Evolutionary conservation across 805 yeast genomes (phyloP).

Genomic region (Wickerhamomyces rabaulensis): DNA sequence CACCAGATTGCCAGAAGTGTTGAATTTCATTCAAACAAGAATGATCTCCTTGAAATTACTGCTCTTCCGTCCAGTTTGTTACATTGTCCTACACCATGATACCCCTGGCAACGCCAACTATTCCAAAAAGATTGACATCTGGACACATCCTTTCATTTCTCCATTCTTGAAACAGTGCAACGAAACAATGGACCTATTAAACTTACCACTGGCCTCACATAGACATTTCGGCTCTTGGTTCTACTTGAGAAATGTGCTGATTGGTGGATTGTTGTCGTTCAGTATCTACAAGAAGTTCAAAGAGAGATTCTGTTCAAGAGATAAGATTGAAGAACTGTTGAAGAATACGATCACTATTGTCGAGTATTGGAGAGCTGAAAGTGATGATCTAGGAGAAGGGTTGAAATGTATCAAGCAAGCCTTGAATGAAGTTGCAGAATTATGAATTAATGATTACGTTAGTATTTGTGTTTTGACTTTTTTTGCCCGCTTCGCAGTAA

Average conservation of each 20-base stretch:
- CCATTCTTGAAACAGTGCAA: slow-evolving; percentile 13
- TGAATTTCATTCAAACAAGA: slow-evolving; percentile 18
- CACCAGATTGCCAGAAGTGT: slow-evolving; percentile 16
- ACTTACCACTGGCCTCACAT: slow-evolving; percentile 19
- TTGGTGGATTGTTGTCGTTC: slow-evolving; percentile 5
- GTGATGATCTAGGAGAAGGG: slow-evolving; percentile 13
- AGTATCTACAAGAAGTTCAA: slow-evolving; percentile 11
- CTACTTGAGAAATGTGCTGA: slow-evolving; percentile 14
- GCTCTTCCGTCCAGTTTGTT: slow-evolving; percentile 18
- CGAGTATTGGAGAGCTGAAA: slow-evolving; percentile 21
- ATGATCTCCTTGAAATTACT: slow-evolving; percentile 17
- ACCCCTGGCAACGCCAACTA: slow-evolving; percentile 5
- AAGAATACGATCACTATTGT: slow-evolving; percentile 5
- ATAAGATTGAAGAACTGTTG: slow-evolving; percentile 6
- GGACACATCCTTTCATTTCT: slow-evolving; percentile 9
- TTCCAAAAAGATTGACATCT: neutral
- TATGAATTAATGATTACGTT: neutral
- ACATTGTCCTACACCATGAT: slow-evolving; percentile 14
- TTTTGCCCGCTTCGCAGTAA: too few species aligned
- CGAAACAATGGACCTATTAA: slow-evolving; percentile 16
- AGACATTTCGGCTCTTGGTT: slow-evolving; percentile 25
- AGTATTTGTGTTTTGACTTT: too few species aligned
- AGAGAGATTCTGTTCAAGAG: slow-evolving; percentile 7
- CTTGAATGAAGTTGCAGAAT: slow-evolving; percentile 3
- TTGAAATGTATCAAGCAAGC: slow-evolving; percentile 1